Evolutionary conservation across 2,329 filamentous ascomycete species (phyloP).

Genomic region (Cercospora brassicicola): DNA sequence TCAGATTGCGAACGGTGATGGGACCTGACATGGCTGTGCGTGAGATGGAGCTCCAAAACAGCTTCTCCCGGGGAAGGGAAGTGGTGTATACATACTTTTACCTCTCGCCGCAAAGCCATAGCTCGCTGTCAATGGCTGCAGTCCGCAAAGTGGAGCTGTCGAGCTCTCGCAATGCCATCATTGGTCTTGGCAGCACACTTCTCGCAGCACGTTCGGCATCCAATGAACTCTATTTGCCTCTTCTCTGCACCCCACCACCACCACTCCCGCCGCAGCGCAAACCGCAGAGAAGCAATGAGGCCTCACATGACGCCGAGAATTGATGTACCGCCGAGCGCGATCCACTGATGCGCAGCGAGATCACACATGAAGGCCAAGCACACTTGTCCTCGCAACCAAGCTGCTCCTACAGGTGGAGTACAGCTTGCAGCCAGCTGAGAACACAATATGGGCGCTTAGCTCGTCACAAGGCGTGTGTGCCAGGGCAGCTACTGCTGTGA

Average conservation of each 20-base stretch:
- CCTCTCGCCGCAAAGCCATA: not conserved
- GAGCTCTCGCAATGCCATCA: not conserved
- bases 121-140: not conserved
- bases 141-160: not conserved
- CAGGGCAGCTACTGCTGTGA: not conserved
- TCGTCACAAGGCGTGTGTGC: not conserved
- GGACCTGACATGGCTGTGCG: conserved; percentile 33
- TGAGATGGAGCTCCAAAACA: not conserved
- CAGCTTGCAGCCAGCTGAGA: not conserved
- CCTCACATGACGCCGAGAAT: not conserved
- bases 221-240: not conserved
- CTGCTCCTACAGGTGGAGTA: not conserved
- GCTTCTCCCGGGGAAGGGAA: not conserved
- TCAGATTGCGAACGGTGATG: conserved; percentile 80
- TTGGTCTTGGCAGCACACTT: not conserved
- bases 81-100: not conserved
- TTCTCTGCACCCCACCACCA: not conserved
- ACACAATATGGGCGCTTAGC: not conserved
- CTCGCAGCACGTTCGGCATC: not conserved
- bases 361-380: conserved; percentile 1
- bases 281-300: not conserved
- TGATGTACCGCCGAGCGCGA: not conserved
- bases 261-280: not conserved
- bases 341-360: not conserved
- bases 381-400: not conserved